These are phyloP conservation scores for Delonix regia DNA, from an alignment of 306 rosid genomes.

Conservation along the genomic window DNA sequence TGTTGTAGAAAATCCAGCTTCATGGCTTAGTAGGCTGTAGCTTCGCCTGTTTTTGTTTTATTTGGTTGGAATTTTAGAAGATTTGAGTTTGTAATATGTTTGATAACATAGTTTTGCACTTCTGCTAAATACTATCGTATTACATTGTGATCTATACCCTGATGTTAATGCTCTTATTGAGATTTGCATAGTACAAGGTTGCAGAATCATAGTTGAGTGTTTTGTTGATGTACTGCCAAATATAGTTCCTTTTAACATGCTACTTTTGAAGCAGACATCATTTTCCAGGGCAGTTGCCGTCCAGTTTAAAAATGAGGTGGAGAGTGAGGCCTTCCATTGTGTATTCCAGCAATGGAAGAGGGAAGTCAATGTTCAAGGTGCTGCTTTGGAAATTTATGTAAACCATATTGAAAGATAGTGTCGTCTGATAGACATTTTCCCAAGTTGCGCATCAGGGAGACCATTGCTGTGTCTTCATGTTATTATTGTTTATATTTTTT, in stretches of 20 bases:
- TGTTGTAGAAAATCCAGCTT: background rate
- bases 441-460: background rate
- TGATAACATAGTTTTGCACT: background rate
- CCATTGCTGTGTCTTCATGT: background rate
- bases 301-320: slow-evolving; percentile 70
- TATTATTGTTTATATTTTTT: background rate
- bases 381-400: slow-evolving; percentile 38
- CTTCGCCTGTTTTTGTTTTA: background rate
- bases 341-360: slow-evolving; percentile 72
- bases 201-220: slow-evolving; percentile 8
- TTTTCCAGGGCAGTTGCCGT: slow-evolving; percentile 66
- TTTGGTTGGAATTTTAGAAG: background rate
- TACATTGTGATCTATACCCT: background rate
- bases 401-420: slow-evolving; percentile 9
- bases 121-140: background rate
- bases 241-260: slow-evolving; percentile 39
- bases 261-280: slow-evolving; percentile 57
- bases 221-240: slow-evolving; percentile 16
- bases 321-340: slow-evolving; percentile 66
- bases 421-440: background rate
- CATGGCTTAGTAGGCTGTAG: background rate
- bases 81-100: background rate
- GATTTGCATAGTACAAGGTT: background rate
- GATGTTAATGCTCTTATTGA: slow-evolving; percentile 14
- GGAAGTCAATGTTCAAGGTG: slow-evolving; percentile 62